A percentile compares a stretch with the other conserved stretches of the same genome.
These are phyloP conservation scores for Solanum megistacrolobum DNA, from an alignment of 257 asterid genomes.

Conservation along the genomic window DNA sequence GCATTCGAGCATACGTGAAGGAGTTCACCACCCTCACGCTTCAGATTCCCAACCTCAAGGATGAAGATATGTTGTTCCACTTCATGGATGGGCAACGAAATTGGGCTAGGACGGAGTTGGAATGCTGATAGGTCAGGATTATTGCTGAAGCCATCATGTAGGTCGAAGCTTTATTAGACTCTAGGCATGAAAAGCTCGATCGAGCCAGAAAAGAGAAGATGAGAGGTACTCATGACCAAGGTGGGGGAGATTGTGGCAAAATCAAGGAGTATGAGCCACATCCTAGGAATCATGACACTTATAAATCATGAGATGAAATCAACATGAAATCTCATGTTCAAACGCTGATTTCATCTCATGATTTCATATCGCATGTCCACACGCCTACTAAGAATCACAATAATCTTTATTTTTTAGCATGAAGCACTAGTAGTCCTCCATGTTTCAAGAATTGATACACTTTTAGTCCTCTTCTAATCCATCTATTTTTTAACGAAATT, in stretches of 20 bases:
- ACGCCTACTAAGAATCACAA: background rate
- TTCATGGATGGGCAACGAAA: accelerated
- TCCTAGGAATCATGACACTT: background rate
- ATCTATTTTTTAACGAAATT: no score
- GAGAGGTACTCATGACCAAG: background rate
- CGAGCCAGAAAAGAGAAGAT: background rate
- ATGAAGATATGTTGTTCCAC: background rate
- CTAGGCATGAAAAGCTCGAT: background rate
- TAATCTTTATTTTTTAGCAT: no score
- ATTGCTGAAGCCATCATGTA: background rate
- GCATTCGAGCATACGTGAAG: background rate
- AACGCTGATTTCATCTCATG: background rate
- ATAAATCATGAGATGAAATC: background rate
- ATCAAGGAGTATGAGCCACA: background rate
- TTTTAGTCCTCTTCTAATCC: background rate
- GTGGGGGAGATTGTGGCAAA: background rate
- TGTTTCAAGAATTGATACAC: no score
- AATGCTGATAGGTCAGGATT: background rate
- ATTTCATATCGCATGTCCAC: background rate
- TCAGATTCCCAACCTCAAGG: background rate
- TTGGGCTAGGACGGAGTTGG: background rate
- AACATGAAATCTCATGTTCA: no score
- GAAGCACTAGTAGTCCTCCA: background rate
- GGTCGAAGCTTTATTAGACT: background rate
- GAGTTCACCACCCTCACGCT: background rate